Evolutionary conservation across 2,329 filamentous ascomycete species (phyloP), one percentile per base, ranked within the genome.

Genomic region (Fusarium sambucinum): DNA sequence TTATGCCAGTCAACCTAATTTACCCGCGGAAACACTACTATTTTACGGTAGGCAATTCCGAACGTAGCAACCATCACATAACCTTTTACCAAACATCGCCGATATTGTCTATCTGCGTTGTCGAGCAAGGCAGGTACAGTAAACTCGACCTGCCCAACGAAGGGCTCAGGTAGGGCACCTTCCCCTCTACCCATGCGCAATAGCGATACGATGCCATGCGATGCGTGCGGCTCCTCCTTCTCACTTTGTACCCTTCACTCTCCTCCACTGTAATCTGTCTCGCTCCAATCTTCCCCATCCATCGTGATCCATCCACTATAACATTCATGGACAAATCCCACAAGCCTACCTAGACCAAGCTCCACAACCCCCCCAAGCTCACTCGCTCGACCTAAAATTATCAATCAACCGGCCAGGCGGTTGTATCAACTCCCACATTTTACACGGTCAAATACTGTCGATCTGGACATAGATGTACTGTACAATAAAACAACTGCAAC

Each of bases 301-400:
- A 60, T 70, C 62, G 40, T 60, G 63, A 64, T 61, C 64, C 63
- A 70, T 70, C 69, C 69, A 52, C 69, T 64, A 63, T 71, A 55
- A 66, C 62, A 59, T 63, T 70, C 58, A 66, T 50, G 54, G 68
- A 63, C 59, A 71, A 69, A 64, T 73, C 70, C 70, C 68, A 62
- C 66, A 47, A 45, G 57, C 55, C 50, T 27, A 27, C 27, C 27
- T 11, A 17, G 16, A 27, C 14, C 14, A 17, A 55, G 67, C 70
- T 62, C 70, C 70, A 71, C 70, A 47, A 38, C 38, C 61, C 61
- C 61, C 59, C 53, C 53, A 64, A 64, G 59, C 46, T 53, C 53
- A 37, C 46, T 59, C 46, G 21, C 46, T 64, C 53, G 59, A 68
- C 30, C 48, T 35, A 42, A 63, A 63, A 47, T 47, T 55, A 35